Evolutionary conservation across 2,329 filamentous ascomycete genomes (phyloP).

Genomic region (Metarhizium brunneum): DNA sequence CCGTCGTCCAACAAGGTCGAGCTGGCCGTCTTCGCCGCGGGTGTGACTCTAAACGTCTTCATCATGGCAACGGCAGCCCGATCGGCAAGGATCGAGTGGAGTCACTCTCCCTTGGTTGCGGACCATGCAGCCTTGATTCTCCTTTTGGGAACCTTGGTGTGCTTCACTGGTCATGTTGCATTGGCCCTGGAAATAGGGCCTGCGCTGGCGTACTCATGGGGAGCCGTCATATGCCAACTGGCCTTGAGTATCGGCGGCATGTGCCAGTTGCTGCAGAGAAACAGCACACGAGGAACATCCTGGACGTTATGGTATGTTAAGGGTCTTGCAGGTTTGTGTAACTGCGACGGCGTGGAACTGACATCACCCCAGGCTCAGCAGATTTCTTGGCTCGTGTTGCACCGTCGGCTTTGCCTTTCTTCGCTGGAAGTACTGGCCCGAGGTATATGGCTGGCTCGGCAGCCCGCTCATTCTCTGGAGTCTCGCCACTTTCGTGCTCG

Average conservation of each 20-base stretch:
- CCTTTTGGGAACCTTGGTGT: constrained; percentile 3
- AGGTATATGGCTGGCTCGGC: constrained; percentile 7
- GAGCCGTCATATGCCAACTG: constrained; percentile 10
- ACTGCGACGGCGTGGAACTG: background rate
- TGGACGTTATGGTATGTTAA: constrained; percentile 7
- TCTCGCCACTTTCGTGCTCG: constrained; percentile 4
- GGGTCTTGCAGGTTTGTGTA: too few species aligned
- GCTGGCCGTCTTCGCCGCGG: constrained; percentile 6
- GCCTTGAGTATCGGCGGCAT: constrained; percentile 7
- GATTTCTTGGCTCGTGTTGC: constrained; percentile 8
- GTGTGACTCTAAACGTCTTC: constrained; percentile 7
- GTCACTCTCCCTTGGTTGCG: constrained; percentile 7
- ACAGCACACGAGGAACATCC: constrained; percentile 8
- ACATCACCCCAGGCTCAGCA: constrained; percentile 5
- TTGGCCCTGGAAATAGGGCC: constrained; percentile 9
- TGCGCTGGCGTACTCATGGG: constrained; percentile 9
- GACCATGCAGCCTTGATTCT: constrained; percentile 6
- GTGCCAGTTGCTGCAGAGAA: constrained; percentile 8
- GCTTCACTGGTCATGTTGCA: constrained; percentile 9
- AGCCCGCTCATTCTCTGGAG: constrained; percentile 8
- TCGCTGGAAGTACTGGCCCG: constrained; percentile 9
- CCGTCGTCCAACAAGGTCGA: constrained; percentile 9
- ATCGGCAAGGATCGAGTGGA: constrained; percentile 7
- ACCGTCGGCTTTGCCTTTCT: constrained; percentile 8
- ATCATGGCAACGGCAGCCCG: constrained; percentile 8